Percentiles rank a stretch among this genome's conserved stretches.
Evolutionary conservation across 768 basidiomycete genomes (phyloP).

Genomic region (Suillus ampliporus): DNA sequence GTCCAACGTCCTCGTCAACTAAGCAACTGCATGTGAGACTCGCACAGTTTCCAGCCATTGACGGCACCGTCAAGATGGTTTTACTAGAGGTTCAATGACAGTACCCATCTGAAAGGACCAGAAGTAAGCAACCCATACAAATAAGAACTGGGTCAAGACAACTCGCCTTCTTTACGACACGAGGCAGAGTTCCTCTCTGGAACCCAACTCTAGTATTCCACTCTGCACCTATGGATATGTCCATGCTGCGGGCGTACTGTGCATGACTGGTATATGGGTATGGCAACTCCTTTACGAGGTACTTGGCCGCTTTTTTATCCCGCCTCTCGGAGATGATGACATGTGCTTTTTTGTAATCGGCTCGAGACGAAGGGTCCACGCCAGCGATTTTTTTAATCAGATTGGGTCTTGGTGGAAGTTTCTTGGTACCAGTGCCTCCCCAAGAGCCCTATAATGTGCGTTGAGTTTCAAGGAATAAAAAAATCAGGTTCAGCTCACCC

Average conservation of each 20-base stretch:
- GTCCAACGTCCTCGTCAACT: background rate
- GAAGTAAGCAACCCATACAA: constrained; percentile 7
- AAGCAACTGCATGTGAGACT: background rate
- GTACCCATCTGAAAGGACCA: constrained; percentile 60
- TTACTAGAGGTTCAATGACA: constrained; percentile 73
- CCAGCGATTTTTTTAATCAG: constrained; percentile 85
- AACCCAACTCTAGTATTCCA: constrained; percentile 92
- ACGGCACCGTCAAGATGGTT: constrained; percentile 40
- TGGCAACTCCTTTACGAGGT: constrained; percentile 89
- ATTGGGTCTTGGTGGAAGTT: constrained; percentile 64
- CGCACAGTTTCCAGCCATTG: background rate
- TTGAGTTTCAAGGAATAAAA: constrained; percentile 5
- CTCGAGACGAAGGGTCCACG: constrained; percentile 76
- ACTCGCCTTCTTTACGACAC: constrained; percentile 83
- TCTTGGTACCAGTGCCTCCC: constrained; percentile 80
- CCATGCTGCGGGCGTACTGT: constrained; percentile 88
- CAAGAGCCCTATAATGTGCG: constrained; percentile 74
- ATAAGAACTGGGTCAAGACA: constrained; percentile 15
- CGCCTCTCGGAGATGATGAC: constrained; percentile 96
- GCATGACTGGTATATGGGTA: constrained; percentile 93
- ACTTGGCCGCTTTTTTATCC: constrained; percentile 93
- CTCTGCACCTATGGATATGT: constrained; percentile 82
- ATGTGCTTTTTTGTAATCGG: constrained; percentile 84
- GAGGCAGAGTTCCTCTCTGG: constrained; percentile 84
- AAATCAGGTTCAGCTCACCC: constrained; percentile 58